These are phyloP conservation scores for Pichia pseudocactophila DNA, from an alignment of 805 yeast genomes.

Conservation along the genomic window DNA sequence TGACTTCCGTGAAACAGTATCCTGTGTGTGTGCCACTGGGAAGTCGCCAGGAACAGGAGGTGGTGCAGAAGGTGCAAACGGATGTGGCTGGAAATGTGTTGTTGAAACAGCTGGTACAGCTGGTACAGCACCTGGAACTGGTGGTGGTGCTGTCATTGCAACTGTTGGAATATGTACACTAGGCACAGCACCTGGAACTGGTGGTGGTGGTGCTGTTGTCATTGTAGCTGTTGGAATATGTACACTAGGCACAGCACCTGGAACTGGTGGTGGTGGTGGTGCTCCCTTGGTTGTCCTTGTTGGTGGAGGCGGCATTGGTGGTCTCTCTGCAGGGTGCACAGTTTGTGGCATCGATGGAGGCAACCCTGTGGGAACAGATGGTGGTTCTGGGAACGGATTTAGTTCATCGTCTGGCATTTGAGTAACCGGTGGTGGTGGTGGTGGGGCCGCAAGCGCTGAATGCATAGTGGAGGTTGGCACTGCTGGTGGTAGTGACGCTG, in stretches of 20 bases:
- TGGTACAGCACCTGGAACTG: conserved; percentile 20
- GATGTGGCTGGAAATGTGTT: not conserved
- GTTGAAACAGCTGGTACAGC: conserved; percentile 14
- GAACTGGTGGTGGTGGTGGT: not conserved
- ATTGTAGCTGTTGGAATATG: conserved; percentile 9
- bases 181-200: not conserved
- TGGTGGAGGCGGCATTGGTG: conserved; percentile 10
- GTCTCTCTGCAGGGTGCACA: conserved; percentile 5
- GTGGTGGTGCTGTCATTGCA: conserved; percentile 6
- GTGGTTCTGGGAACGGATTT: not conserved
- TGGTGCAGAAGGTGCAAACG: not conserved
- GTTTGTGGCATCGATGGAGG: conserved; percentile 16
- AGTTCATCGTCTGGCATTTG: not conserved
- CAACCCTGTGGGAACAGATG: conserved; percentile 11
- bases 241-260: conserved; percentile 14
- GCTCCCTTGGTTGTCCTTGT: not conserved
- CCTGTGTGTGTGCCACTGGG: conserved; percentile 5
- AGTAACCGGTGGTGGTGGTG: conserved; percentile 1
- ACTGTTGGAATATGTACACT: not conserved
- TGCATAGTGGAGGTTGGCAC: not conserved
- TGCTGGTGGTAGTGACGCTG: conserved; percentile 1
- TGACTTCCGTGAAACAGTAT: conserved; percentile 12
- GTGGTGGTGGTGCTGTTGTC: not conserved
- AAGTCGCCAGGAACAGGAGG: conserved; percentile 1
- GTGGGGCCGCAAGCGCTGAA: conserved; percentile 2